These are phyloP conservation scores for Lachancea waltii DNA, from an alignment of 805 yeast genomes.

Conservation along the genomic window DNA sequence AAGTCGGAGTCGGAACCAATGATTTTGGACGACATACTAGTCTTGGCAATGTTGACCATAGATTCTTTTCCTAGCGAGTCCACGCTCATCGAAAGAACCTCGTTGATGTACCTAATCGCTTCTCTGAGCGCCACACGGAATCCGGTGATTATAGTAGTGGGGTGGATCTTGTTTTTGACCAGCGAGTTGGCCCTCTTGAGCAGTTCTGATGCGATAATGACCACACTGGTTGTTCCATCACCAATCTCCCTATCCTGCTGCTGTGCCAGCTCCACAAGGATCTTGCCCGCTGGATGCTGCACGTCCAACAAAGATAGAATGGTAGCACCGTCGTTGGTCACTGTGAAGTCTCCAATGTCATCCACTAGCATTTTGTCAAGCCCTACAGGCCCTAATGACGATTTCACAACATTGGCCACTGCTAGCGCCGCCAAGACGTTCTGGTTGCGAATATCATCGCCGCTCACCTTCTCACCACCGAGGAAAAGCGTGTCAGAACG, in stretches of 20 bases:
- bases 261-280: conserved; percentile 92
- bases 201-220: conserved; percentile 88
- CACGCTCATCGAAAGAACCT: conserved; percentile 75
- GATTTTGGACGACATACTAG: conserved; percentile 94
- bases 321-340: conserved; percentile 98
- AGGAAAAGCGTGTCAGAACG: conserved; percentile 90
- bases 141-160: conserved; percentile 96
- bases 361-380: conserved; percentile 97
- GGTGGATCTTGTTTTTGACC: conserved; percentile 90
- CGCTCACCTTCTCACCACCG: conserved; percentile 93
- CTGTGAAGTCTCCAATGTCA: conserved; percentile 98
- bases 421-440: conserved; percentile 91
- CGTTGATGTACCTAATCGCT: conserved; percentile 79
- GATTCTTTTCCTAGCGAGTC: conserved; percentile 78
- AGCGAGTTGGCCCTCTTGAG: conserved; percentile 89
- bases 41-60: conserved; percentile 84
- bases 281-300: conserved; percentile 98
- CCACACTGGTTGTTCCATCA: conserved; percentile 97
- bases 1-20: conserved; percentile 92
- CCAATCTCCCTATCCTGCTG: conserved; percentile 99
- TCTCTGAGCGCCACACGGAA: conserved; percentile 90
- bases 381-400: conserved; percentile 97
- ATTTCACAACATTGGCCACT: conserved; percentile 72
- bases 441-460: conserved; percentile 94
- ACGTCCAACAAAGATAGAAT: conserved; percentile 85